These are phyloP conservation scores for Zopfochytrium polystomum DNA, from an alignment of 371 early-diverging fungal species.

Conservation along the genomic window DNA sequence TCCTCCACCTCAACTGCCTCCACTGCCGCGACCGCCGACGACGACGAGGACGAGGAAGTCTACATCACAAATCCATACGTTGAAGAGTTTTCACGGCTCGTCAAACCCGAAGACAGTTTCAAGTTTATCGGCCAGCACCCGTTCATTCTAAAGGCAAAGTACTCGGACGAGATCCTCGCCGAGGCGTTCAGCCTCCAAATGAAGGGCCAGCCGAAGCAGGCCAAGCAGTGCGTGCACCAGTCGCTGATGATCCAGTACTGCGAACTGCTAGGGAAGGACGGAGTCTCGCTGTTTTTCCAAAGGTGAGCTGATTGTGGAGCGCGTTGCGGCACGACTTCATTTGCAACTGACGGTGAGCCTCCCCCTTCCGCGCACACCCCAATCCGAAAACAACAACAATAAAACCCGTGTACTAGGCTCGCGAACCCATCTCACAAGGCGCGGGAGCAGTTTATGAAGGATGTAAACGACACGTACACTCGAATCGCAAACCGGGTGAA, in stretches of 20 bases:
- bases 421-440: constrained; percentile 53
- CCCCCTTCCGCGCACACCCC: too few relatives aligned
- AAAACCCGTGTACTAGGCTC: constrained; percentile 21
- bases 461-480: constrained; percentile 76
- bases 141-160: constrained; percentile 63
- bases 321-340: too few relatives aligned
- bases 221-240: constrained; percentile 79
- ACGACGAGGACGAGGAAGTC: constrained; percentile 30
- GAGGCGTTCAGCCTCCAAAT: constrained; percentile 81
- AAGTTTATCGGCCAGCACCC: constrained; percentile 67
- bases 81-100: constrained; percentile 18
- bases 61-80: constrained; percentile 32
- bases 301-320: constrained; percentile 52
- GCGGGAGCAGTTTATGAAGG: constrained; percentile 73
- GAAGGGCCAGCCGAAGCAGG: constrained; percentile 60
- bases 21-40: constrained; percentile 4
- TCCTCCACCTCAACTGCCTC: neutral
- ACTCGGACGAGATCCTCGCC: constrained; percentile 80
- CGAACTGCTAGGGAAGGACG: constrained; percentile 76
- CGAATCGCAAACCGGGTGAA: constrained; percentile 76
- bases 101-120: constrained; percentile 60
- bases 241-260: constrained; percentile 80
- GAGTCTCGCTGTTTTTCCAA: constrained; percentile 79
- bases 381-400: too few relatives aligned
- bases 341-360: too few relatives aligned